Conservation (phyloP, 169 alveolate species). For the Plasmodium vivax region DNA sequence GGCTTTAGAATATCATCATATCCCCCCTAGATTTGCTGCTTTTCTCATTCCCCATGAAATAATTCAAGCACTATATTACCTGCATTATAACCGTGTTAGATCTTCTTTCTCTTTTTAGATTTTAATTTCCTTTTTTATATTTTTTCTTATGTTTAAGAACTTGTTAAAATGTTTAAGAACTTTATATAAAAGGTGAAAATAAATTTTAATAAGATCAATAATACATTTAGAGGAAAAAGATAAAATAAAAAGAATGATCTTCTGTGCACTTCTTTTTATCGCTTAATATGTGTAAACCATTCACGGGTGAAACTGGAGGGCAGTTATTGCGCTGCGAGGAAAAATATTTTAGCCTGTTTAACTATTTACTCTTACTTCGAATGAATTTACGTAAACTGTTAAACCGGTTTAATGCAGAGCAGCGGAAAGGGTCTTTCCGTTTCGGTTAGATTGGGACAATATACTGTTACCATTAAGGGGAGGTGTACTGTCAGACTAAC, state of each 20-base stretch:
- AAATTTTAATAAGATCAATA: neutral
- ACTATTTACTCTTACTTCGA: neutral
- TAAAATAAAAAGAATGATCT: neutral
- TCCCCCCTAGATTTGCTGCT: neutral
- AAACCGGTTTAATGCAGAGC: neutral
- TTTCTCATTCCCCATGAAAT: neutral
- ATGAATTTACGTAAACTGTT: neutral
- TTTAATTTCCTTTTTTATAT: neutral
- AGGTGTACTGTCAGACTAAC: neutral
- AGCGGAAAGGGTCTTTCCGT: neutral
- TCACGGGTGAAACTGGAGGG: neutral
- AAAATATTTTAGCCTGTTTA: neutral
- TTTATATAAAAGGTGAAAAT: neutral
- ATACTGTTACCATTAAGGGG: neutral
- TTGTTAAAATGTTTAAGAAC: neutral
- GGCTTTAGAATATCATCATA: neutral
- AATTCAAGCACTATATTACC: neutral
- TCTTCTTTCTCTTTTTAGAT: neutral
- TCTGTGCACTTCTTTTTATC: neutral
- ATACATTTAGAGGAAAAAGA: neutral
- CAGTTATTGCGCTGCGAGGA: neutral
- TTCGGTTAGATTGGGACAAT: neutral
- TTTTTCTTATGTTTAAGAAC: neutral
- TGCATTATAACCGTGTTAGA: neutral
- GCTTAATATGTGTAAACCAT: neutral